phyloP scores from a whole-genome alignment of 257 asterid genomes.

The Verbascum thapsus region DNA sequence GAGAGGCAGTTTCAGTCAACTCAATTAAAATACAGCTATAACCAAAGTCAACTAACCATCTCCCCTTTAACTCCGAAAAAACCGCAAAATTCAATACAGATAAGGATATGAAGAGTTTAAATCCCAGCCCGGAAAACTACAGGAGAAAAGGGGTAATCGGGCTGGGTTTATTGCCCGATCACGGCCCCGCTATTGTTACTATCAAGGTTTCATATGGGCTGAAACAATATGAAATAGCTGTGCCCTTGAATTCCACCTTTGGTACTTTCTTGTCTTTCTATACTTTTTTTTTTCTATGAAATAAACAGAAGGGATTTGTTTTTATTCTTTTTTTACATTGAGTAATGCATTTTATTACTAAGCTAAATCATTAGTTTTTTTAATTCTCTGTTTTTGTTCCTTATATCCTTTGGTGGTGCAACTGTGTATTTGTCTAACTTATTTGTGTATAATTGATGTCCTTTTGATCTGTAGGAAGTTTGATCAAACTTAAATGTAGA shows the following conservation, averaged over 20 bases:
- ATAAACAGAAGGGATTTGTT: neutral
- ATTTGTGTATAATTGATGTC: neutral
- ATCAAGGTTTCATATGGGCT: slow-evolving; percentile 41
- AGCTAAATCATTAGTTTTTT: neutral
- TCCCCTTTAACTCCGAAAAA: slow-evolving; percentile 2
- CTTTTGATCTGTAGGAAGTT: too few relatives aligned
- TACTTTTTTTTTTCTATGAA: neutral
- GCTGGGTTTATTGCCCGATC: slow-evolving; percentile 36
- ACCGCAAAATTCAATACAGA: slow-evolving; percentile 22
- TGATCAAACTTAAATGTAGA: slow-evolving; percentile 1
- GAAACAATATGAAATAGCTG: slow-evolving; percentile 31
- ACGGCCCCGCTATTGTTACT: slow-evolving; percentile 25
- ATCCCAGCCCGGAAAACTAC: slow-evolving; percentile 33
- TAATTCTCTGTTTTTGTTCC: neutral
- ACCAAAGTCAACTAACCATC: slow-evolving; percentile 19
- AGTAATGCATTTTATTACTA: neutral
- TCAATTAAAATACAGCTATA: neutral
- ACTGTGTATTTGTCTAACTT: neutral
- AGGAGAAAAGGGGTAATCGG: slow-evolving; percentile 42
- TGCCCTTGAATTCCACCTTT: slow-evolving; percentile 44
- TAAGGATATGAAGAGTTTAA: slow-evolving; percentile 37
- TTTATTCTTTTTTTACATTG: neutral
- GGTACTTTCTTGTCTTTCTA: slow-evolving; percentile 31
- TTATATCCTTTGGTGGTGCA: slow-evolving; percentile 2
- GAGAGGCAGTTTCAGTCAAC: slow-evolving; percentile 16